Percentiles rank a stretch among this genome's conserved stretches.
Evolutionary conservation across 2,329 filamentous ascomycete genomes (phyloP).

Genomic region (Thelonectria rubi): DNA sequence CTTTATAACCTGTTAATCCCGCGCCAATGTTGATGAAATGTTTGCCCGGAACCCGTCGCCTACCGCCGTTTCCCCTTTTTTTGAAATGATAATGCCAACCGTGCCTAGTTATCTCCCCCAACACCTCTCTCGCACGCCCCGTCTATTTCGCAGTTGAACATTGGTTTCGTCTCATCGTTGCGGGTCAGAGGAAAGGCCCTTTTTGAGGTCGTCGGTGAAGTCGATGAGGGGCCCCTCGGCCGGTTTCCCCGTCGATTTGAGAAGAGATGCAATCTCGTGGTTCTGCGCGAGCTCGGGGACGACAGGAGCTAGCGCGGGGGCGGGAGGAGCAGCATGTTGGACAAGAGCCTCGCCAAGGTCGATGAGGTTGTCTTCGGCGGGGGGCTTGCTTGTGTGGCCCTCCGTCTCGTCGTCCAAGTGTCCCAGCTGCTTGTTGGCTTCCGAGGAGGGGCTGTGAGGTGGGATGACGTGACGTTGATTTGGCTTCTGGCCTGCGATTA

Average conservation of each 20-base stretch:
- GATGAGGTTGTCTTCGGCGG: conserved; percentile 57
- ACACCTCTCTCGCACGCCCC: background rate
- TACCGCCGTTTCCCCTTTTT: conserved; percentile 27
- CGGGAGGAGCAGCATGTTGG: conserved; percentile 1
- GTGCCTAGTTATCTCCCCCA: conserved; percentile 14
- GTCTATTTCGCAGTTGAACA: conserved; percentile 27
- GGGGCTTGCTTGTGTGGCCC: background rate
- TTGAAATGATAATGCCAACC: conserved; percentile 27
- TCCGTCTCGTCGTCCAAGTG: conserved; percentile 4
- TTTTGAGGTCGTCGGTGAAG: conserved; percentile 64
- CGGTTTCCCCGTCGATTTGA: conserved; percentile 58
- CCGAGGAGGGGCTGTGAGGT: conserved; percentile 44
- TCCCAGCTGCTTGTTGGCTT: conserved; percentile 19
- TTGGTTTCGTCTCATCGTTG: conserved; percentile 35
- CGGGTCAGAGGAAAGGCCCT: conserved; percentile 52
- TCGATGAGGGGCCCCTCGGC: conserved; percentile 63
- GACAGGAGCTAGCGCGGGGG: no score
- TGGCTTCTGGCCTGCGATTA: conserved; percentile 78
- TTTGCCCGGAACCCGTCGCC: conserved; percentile 26
- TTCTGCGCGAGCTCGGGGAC: conserved; percentile 16
- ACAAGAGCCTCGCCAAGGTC: conserved; percentile 60
- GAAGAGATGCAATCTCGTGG: conserved; percentile 54
- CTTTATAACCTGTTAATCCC: conserved; percentile 39
- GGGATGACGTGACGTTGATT: conserved; percentile 65
- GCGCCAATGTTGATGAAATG: conserved; percentile 42